Conservation (phyloP, 2,329 filamentous ascomycete species). For the Colletotrichum sp. region DNA sequence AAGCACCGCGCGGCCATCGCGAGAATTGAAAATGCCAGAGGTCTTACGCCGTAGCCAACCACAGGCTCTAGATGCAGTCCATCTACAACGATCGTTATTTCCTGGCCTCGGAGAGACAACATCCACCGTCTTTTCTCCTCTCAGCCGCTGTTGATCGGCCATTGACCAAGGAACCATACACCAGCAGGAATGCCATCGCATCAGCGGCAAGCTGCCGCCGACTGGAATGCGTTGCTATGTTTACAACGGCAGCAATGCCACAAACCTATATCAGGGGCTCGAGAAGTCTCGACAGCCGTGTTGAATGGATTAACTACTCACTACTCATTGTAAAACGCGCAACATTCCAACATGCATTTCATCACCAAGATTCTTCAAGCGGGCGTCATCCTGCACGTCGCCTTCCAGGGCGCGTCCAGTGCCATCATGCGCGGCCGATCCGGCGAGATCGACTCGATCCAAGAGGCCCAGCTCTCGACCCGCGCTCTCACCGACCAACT, state of each 20-base stretch:
- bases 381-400: constrained; percentile 8
- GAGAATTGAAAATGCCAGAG: background rate
- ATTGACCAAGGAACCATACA: constrained; percentile 7
- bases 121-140: background rate
- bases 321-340: background rate
- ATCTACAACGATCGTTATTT: background rate
- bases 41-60: background rate
- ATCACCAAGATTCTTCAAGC: constrained; percentile 6
- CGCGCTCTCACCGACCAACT: background rate
- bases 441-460: background rate
- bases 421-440: constrained; percentile 19
- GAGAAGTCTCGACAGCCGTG: constrained; percentile 10
- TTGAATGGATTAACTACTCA: background rate
- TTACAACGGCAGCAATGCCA: background rate
- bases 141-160: background rate
- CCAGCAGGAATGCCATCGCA: constrained; percentile 10
- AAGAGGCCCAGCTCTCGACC: background rate
- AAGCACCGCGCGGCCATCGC: background rate
- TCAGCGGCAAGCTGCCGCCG: background rate
- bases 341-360: constrained; percentile 18
- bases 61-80: background rate
- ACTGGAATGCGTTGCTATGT: constrained; percentile 22
- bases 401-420: constrained; percentile 15
- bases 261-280: constrained; percentile 20
- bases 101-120: background rate